Evolutionary conservation across 1,284 basidiomycete genomes (phyloP), one percentile per base, ranked within the genome.

Genomic region (Apiotrichum mycotoxinovorans): DNA sequence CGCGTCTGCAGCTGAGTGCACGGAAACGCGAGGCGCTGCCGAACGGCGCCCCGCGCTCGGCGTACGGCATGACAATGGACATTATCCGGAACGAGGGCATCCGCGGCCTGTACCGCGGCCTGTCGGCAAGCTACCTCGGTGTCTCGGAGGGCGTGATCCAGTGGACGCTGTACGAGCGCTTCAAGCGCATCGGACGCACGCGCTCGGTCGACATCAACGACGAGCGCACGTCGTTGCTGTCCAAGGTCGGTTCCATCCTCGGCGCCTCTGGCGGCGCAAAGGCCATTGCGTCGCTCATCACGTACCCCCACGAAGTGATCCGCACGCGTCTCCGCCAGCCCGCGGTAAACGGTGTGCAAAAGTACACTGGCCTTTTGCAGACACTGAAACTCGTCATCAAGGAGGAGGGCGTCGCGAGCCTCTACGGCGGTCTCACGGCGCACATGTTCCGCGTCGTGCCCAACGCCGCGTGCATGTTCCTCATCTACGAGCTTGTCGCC

Each of bases 111-210:
- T 98, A 99, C 79, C 91, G 92, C 74, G 96, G 96, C 3, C 79
- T 99, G 46, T 91, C 87, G 62, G 96, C 96, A 49, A 92, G 88
- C 66, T 94, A 97, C 75, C 82, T 99, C 18, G 96, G 96, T 33
- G 95, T 98, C 9, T 90, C 92, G 18, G 96, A 99, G 76, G 89
- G 89, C 4, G 94, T 94, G 22, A 98, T 98, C 55, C 95, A 98
- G 68, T 99, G 96, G 96, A 89, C 90, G 22, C 79, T 99, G 14
- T 98, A 99, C 74, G 96, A 98, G 69, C 70, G 73, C 33, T 67
- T 75, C 59, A 75, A 75, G 62, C 65, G 68, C 15, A 56, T 73
- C 30, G 65, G 66, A 22, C 59, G 65, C 25, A 56, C 61, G 11
- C 60, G 57, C n/a, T 12, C 58, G 1, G 47, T 58, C 52, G 42